Evolutionary conservation across 2,329 filamentous ascomycete species (phyloP), one percentile per base, ranked within the genome.

Genomic region (Fusarium verticillioides): DNA sequence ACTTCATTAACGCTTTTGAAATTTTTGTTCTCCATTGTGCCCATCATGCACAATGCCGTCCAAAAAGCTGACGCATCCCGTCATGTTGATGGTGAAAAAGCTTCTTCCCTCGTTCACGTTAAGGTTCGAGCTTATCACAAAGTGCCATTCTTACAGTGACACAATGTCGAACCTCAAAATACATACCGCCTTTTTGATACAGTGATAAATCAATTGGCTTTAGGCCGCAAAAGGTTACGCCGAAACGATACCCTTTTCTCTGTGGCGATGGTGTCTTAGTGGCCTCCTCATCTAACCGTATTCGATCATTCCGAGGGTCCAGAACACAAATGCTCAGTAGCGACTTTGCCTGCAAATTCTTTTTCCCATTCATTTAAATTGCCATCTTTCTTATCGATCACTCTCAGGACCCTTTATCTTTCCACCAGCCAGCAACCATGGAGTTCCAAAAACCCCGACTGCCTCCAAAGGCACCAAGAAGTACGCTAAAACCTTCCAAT

Each of bases 171-270:
- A 50, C 44, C 46, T 12, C 60, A 23, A 64, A 58, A 36, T 56
- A 56, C 32, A 34, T 26, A 44, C 23, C 28, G 52, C 46, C 46
- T 28, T 53, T 60, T 39, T 68, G 58, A 49, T 50, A 54, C 40
- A 63, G 37, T 26, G 59, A 75, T 61, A 67, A 37, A 46, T 42
- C 62, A 58, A 63, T 54, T 54, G 62, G 52, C 23, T 34, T 74
- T 63, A 72, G 57, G 46, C 75, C 73, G 23, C 32, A 77, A 77
- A 42, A 28, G 75, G 73, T 74, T 76, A 76, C 73, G 52, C 62
- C 60, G 56, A 56, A 61, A 50, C 28, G 34, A 71, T 60, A 57
- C 39, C 39, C 53, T 72, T 72, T 58, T 59, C 74, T 53, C 32
- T 46, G 62, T 64, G 66, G 64, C 58, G 61, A 75, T 66, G 46